phyloP scores from a whole-genome alignment of 2,329 filamentous ascomycete genomes.

The Aspergillus pseudoglaucus region DNA sequence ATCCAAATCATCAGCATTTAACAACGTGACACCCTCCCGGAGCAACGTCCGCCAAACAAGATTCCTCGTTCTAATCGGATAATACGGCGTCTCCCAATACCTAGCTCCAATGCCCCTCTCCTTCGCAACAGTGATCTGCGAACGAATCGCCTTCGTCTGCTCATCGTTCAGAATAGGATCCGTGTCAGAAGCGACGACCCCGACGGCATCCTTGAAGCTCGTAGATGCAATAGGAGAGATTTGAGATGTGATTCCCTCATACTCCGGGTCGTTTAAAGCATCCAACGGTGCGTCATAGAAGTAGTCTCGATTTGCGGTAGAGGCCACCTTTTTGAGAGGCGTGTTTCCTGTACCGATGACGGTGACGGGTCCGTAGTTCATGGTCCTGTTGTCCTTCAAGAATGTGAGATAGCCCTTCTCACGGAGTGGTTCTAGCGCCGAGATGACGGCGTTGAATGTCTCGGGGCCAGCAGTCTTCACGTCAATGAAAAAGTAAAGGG shows the following conservation, averaged over 20 bases:
- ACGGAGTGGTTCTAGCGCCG: conserved; percentile 53
- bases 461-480: conserved; percentile 52
- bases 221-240: conserved; percentile 52
- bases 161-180: conserved; percentile 21
- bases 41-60: conserved; percentile 52
- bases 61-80: conserved; percentile 54
- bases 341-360: conserved; percentile 58
- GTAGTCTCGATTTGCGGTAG: conserved; percentile 44
- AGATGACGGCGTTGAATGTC: conserved; percentile 52
- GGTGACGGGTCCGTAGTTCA: conserved; percentile 50
- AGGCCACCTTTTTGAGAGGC: conserved; percentile 42
- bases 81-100: conserved; percentile 59
- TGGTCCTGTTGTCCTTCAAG: conserved; percentile 39
- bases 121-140: conserved; percentile 50
- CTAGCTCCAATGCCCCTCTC: conserved; percentile 52
- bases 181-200: conserved; percentile 32
- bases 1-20: conserved; percentile 60
- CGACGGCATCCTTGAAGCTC: conserved; percentile 41
- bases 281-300: conserved; percentile 57
- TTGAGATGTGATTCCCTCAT: conserved; percentile 40
- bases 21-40: conserved; percentile 52
- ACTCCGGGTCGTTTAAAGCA: conserved; percentile 34
- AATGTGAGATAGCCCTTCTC: conserved; percentile 48
- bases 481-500: conserved; percentile 60
- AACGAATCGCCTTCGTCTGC: conserved; percentile 46